Evolutionary conservation across 2,329 filamentous ascomycete genomes (phyloP).

Genomic region (Proliferodiscus dingleyae): DNA sequence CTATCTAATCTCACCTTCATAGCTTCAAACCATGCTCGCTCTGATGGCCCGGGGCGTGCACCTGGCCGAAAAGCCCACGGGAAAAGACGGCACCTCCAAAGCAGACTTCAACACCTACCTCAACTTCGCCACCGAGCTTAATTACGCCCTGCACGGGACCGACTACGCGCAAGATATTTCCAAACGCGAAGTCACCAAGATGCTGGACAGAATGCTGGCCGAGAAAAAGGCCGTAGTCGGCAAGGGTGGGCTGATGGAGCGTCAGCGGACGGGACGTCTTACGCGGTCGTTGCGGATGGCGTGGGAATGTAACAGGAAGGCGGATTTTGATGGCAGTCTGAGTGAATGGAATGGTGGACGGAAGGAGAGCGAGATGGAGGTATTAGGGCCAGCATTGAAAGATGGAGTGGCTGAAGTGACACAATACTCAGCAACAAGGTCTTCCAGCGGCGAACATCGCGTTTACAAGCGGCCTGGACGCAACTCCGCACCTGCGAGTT

Average conservation of each 20-base stretch:
- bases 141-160: slow-evolving; percentile 25
- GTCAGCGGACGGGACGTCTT: slow-evolving; percentile 19
- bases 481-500: background rate
- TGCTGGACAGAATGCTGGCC: slow-evolving; percentile 25
- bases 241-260: slow-evolving; percentile 21
- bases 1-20: background rate
- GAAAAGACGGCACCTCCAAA: slow-evolving; percentile 7
- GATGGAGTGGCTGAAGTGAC: no score
- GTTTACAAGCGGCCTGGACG: background rate
- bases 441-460: background rate
- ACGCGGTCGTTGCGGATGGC: slow-evolving; percentile 27
- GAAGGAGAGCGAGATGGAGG: slow-evolving; percentile 11
- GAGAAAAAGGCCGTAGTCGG: slow-evolving; percentile 24
- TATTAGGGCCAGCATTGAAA: background rate
- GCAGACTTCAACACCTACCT: slow-evolving; percentile 14
- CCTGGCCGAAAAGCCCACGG: slow-evolving; percentile 20
- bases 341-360: slow-evolving; percentile 22
- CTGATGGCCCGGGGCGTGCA: slow-evolving; percentile 25
- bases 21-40: slow-evolving; percentile 26
- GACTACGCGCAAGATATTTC: slow-evolving; percentile 20
- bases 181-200: slow-evolving; percentile 24
- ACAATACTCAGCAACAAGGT: no score
- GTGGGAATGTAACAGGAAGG: slow-evolving; percentile 21
- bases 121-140: slow-evolving; percentile 29
- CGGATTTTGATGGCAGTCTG: slow-evolving; percentile 22